Evolutionary conservation across 108 stramenopile species (phyloP).

Genomic region (Schizochytrium sp.): DNA sequence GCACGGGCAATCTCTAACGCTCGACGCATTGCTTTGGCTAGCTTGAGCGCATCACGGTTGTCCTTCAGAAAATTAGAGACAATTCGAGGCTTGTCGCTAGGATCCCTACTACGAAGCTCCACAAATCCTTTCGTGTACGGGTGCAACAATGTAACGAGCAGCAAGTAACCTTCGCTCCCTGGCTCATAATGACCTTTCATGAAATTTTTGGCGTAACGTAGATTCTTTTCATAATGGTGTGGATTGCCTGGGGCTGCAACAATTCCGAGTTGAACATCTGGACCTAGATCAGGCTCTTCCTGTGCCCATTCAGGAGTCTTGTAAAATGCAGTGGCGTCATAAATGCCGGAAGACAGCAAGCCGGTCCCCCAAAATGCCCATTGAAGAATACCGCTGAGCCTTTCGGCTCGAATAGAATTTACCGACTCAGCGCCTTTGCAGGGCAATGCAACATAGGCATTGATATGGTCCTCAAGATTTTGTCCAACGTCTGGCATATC

Average conservation of each 20-base stretch:
- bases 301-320: neutral
- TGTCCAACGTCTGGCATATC: slow-evolving; percentile 74
- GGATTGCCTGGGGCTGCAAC: neutral
- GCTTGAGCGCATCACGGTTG: neutral
- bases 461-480: slow-evolving; percentile 77
- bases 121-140: neutral
- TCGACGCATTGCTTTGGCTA: neutral
- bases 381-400: neutral
- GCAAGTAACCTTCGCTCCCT: neutral
- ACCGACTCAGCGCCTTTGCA: neutral
- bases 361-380: slow-evolving; percentile 19
- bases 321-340: slow-evolving; percentile 48
- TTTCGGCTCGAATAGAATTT: too few relatives aligned
- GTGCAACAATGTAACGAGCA: slow-evolving; percentile 11
- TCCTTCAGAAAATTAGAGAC: neutral
- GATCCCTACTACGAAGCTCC: neutral
- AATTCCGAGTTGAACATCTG: slow-evolving; percentile 28
- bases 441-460: slow-evolving; percentile 28
- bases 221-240: neutral
- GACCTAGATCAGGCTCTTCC: neutral
- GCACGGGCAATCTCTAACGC: slow-evolving; percentile 10
- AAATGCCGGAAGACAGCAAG: neutral
- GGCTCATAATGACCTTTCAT: slow-evolving; percentile 44
- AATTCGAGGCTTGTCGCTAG: neutral
- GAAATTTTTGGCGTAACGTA: neutral